Evolutionary conservation across 192 early-diverging fungal species (phyloP).

Genomic region (Gonapodya prolifera): DNA sequence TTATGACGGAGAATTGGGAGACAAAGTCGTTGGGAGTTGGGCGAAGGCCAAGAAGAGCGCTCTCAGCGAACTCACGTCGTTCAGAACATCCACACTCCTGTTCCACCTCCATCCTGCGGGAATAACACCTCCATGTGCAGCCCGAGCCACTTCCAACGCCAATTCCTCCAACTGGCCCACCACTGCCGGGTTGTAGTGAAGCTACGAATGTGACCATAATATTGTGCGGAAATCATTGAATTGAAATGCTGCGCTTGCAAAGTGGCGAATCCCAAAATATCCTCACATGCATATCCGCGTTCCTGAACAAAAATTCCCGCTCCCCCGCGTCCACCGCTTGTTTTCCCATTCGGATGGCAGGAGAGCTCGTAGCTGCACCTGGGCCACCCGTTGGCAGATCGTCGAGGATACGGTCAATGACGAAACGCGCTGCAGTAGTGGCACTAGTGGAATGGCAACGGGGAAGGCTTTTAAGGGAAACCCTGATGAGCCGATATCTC

Average conservation of each 20-base stretch:
- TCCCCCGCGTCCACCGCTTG: not conserved
- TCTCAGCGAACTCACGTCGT: not conserved
- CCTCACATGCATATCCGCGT: not conserved
- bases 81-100: not conserved
- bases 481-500: not conserved
- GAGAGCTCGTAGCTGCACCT: not conserved
- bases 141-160: not conserved
- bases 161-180: not conserved
- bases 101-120: not conserved
- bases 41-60: not conserved
- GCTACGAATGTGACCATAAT: too few relatives aligned
- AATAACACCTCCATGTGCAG: not conserved
- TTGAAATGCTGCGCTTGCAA: not conserved
- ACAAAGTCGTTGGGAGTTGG: not conserved
- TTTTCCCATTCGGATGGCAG: not conserved
- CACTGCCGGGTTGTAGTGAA: not conserved
- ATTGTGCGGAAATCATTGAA: too few relatives aligned
- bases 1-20: not conserved
- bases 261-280: not conserved
- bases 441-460: not conserved
- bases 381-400: not conserved
- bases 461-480: too few relatives aligned
- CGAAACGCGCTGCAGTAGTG: not conserved
- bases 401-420: not conserved
- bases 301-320: not conserved